Percentiles rank a stretch among this genome's conserved stretches.
phyloP scores from a whole-genome alignment of 2,329 filamentous ascomycete genomes.

The Elsinoe fawcettii region DNA sequence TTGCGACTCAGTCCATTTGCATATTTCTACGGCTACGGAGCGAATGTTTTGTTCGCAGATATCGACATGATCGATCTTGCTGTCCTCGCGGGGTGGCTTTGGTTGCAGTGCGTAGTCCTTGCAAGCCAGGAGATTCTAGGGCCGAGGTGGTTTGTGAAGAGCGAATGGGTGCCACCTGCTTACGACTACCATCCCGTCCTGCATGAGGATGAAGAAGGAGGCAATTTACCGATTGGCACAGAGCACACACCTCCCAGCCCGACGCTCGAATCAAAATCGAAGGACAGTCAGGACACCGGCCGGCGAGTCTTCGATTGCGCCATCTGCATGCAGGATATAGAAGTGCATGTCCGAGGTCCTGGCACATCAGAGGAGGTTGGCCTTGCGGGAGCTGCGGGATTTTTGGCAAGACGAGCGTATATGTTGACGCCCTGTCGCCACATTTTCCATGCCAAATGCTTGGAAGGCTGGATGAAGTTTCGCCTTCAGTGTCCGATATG shows the following conservation, averaged over 20 bases:
- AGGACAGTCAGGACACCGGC: constrained; percentile 42
- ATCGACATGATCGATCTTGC: constrained; percentile 59
- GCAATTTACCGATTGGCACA: constrained; percentile 65
- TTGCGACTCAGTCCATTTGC: constrained; percentile 71
- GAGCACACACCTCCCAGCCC: constrained; percentile 30
- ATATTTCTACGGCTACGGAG: constrained; percentile 72
- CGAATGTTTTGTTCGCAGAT: constrained; percentile 74
- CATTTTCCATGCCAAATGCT: constrained; percentile 84
- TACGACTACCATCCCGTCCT: constrained; percentile 95
- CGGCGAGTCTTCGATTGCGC: constrained; percentile 74
- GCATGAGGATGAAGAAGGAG: constrained; percentile 74
- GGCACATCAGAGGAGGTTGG: constrained; percentile 32
- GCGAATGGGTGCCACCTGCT: constrained; percentile 56
- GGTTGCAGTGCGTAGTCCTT: constrained; percentile 75
- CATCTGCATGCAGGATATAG: constrained; percentile 86
- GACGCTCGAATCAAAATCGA: neutral
- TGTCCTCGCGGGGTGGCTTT: constrained; percentile 67
- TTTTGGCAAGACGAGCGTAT: constrained; percentile 74
- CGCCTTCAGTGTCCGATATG: constrained; percentile 92
- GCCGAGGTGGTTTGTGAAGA: constrained; percentile 73
- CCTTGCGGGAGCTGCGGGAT: constrained; percentile 44
- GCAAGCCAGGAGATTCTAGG: constrained; percentile 76
- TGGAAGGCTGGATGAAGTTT: constrained; percentile 96
- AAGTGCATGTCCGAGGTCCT: constrained; percentile 70
- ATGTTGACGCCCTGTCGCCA: constrained; percentile 98